Evolutionary conservation across 169 alveolate species (phyloP).

Genomic region (Plasmodium knowlesi): DNA sequence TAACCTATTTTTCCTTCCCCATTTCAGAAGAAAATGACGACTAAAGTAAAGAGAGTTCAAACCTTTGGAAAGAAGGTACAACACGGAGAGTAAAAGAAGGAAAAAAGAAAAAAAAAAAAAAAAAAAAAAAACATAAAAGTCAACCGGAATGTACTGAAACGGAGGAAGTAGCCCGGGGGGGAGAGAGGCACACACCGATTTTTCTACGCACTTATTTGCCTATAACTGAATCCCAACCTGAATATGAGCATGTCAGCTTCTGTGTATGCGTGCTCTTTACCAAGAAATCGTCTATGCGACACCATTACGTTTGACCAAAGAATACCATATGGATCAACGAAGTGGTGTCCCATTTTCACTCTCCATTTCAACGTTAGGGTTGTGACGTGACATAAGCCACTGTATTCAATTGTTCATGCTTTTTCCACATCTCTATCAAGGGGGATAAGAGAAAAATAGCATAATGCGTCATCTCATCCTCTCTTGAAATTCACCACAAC

Average conservation of each 20-base stretch:
- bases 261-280: neutral
- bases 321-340: neutral
- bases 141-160: neutral
- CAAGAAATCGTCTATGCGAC: neutral
- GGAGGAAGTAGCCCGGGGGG: neutral
- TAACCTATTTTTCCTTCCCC: neutral
- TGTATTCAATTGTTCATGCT: neutral
- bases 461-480: neutral
- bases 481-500: neutral
- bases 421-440: neutral
- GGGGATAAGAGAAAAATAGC: neutral
- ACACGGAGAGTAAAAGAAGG: neutral
- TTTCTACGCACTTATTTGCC: neutral
- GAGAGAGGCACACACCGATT: neutral
- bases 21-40: conserved; percentile 56
- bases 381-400: neutral
- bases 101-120: neutral
- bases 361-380: neutral
- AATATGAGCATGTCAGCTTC: neutral
- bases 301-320: neutral
- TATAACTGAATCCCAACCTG: conserved; percentile 77
- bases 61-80: conserved; percentile 95
- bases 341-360: neutral
- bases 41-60: conserved; percentile 90
- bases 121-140: neutral